Evolutionary conservation across 2,329 filamentous ascomycete species (phyloP), one percentile per base, ranked within the genome.

Genomic region (Aspergillus piperis): DNA sequence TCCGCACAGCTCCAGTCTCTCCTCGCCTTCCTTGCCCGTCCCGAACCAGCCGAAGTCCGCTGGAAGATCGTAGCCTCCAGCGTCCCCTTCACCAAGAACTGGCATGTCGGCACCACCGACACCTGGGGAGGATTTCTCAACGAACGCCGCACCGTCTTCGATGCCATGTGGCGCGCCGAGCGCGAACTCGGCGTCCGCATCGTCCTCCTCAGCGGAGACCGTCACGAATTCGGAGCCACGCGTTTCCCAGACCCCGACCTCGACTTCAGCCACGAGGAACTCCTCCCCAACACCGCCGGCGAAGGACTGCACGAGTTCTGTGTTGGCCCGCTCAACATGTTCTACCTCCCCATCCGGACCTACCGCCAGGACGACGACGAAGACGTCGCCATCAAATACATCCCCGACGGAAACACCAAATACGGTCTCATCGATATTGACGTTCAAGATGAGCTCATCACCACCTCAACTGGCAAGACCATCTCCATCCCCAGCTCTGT

Each of bases 61-160:
- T 99, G 95, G 94, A 98, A 98, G 79, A 88, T 99, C 68, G 82
- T 99, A 54, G 88, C 93, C 17, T 93, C 90, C 41, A 93, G 90
- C 17, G 90, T 98, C 5, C 95, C 95, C 0, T 96, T 99, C 73
- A 98, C 95, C 6, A 96, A 96, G 79, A 99, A 99, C 76, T 99
- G 95, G 94, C 89, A 87, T 23, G 86, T 96, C 65, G 94, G 95
- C 65, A 87, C 87, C 2, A 83, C 88, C 62, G 95, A 99, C 72
- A 98, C 95, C 0, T 99, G 95, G 95, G 92, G 91, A 50, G 94
- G 94, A 0, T 97, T 96, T 75, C 82, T 97, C 2, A 79, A 83
- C 52, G 95, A 99, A 80, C 88, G 95, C 15, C 85, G 84, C 57
- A 82, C 81, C 58, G 85, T 98, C 25, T 87, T 99, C 13, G 90